phyloP scores from a whole-genome alignment of 1,139 yeast species.

The Tardiomyces blankii region DNA sequence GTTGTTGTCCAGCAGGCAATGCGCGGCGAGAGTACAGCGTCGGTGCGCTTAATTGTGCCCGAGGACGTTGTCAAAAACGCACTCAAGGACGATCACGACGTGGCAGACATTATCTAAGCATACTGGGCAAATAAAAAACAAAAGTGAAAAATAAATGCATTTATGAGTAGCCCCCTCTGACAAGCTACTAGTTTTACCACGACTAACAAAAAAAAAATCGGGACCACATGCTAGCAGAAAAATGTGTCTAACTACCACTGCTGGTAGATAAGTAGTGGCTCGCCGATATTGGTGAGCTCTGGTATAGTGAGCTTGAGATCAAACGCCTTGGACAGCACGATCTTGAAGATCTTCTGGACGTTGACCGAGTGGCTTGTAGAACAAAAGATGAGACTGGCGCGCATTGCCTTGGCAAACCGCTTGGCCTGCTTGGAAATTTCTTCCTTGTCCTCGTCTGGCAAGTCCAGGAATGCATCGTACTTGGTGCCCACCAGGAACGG shows the following conservation, averaged over 20 bases:
- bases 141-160: not conserved
- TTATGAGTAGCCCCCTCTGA: no score
- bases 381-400: conserved; percentile 79
- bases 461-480: conserved; percentile 76
- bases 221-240: conserved; percentile 6
- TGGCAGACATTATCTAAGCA: conserved; percentile 8
- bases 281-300: conserved; percentile 75
- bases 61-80: conserved; percentile 49
- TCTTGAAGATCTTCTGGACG: conserved; percentile 87
- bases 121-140: not conserved
- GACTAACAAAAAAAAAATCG: no score
- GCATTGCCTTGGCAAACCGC: conserved; percentile 85
- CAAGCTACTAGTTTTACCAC: no score
- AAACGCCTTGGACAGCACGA: conserved; percentile 84
- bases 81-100: conserved; percentile 5
- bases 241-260: conserved; percentile 20
- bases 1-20: conserved; percentile 54
- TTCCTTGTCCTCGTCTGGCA: conserved; percentile 71
- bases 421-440: conserved; percentile 80
- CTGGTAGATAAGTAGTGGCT: conserved; percentile 70
- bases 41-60: conserved; percentile 54
- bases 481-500: conserved; percentile 93
- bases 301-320: conserved; percentile 77
- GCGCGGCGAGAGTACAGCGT: conserved; percentile 55
- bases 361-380: conserved; percentile 91